These are phyloP conservation scores for Blastobotrys buckinghamii DNA, from an alignment of 1,139 yeast genomes.

Conservation along the genomic window DNA sequence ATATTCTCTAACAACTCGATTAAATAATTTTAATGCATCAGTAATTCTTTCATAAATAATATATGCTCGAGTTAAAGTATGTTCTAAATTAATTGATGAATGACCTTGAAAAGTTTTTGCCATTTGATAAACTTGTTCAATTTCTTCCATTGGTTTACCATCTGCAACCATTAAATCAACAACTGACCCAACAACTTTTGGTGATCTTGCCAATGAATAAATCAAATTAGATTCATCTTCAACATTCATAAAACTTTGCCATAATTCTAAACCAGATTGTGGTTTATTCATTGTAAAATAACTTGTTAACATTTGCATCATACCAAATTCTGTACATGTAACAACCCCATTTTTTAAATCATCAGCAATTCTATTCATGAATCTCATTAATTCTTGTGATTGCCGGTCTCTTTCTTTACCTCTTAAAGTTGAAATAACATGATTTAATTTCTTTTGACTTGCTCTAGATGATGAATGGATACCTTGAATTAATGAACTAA, in stretches of 20 bases:
- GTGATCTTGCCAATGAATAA: constrained; percentile 33
- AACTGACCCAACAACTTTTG: constrained; percentile 62
- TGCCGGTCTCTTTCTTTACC: constrained; percentile 14
- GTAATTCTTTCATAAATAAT: constrained; percentile 45
- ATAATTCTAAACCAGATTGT: constrained; percentile 48
- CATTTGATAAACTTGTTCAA: constrained; percentile 42
- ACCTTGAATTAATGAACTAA: constrained; percentile 25
- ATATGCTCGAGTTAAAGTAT: constrained; percentile 59
- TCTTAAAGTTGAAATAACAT: constrained; percentile 19
- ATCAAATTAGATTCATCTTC: constrained; percentile 31
- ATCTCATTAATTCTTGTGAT: constrained; percentile 34
- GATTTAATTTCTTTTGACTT: constrained; percentile 12
- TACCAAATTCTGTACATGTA: constrained; percentile 45
- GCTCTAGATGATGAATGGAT: constrained; percentile 25
- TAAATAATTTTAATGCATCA: constrained; percentile 47
- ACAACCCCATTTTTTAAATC: constrained; percentile 44
- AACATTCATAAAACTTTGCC: constrained; percentile 35
- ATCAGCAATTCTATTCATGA: constrained; percentile 23
- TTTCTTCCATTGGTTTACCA: constrained; percentile 53
- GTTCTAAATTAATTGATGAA: constrained; percentile 40
- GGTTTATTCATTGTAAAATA: constrained; percentile 49
- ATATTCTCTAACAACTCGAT: constrained; percentile 36
- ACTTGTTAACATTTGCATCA: constrained; percentile 53
- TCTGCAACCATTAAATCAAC: constrained; percentile 64
- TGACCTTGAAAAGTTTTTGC: constrained; percentile 26